A percentile compares a stretch with the other conserved stretches of the same genome.
These are phyloP conservation scores for Blastomyces silverae DNA, from an alignment of 2,329 filamentous ascomycete genomes.

Conservation along the genomic window DNA sequence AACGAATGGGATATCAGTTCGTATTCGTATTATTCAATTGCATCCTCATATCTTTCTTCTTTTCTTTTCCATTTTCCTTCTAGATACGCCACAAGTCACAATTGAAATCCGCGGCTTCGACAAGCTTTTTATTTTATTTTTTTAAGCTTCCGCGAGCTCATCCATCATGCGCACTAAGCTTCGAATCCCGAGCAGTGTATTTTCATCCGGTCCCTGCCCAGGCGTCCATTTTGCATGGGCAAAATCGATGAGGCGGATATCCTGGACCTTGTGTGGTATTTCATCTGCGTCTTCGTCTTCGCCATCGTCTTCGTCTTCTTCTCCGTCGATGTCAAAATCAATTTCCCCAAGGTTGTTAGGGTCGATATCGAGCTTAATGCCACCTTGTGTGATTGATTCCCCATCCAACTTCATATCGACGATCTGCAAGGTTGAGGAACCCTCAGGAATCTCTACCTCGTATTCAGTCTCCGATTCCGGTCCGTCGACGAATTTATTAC, in stretches of 20 bases:
- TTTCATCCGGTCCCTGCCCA: conserved; percentile 78
- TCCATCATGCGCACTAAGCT: conserved; percentile 66
- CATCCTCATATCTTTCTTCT: background rate
- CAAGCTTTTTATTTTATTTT: too few species aligned
- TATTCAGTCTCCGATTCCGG: conserved; percentile 23
- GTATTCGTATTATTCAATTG: background rate
- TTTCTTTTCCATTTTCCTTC: background rate
- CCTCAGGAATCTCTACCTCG: conserved; percentile 20
- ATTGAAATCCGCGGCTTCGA: background rate
- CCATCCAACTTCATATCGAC: conserved; percentile 29
- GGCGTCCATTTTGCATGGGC: conserved; percentile 83
- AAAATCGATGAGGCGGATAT: conserved; percentile 90
- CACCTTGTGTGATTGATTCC: conserved; percentile 27
- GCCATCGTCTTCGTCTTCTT: conserved; percentile 30
- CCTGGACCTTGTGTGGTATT: conserved; percentile 59
- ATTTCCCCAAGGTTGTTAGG: conserved; percentile 43
- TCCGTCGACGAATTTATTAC: conserved; percentile 30
- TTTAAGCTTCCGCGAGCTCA: conserved; percentile 47
- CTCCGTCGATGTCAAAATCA: conserved; percentile 43
- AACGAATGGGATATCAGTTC: background rate
- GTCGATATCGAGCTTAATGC: conserved; percentile 34
- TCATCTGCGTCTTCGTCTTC: conserved; percentile 49
- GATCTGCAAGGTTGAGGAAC: conserved; percentile 28
- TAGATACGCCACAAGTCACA: background rate
- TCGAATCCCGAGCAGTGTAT: conserved; percentile 65